Evolutionary conservation across 768 basidiomycete species (phyloP).

Genomic region (Krasilnikovozyma curviuscula): DNA sequence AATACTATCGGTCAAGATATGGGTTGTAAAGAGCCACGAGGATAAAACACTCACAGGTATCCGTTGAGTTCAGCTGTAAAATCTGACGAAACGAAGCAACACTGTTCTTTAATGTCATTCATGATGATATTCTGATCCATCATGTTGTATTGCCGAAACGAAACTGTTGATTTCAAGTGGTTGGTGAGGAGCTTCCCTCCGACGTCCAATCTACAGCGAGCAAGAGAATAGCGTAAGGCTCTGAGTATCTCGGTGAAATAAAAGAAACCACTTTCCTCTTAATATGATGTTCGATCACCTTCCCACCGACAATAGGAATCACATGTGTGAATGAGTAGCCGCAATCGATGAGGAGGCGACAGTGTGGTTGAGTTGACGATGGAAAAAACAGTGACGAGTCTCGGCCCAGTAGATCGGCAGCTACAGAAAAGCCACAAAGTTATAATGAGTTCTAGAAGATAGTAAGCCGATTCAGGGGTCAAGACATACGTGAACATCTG

Average conservation of each 20-base stretch:
- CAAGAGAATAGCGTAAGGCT: not conserved
- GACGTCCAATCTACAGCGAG: conserved; percentile 59
- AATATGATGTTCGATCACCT: conserved; percentile 59
- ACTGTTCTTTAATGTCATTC: conserved; percentile 76
- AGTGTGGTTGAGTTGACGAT: conserved; percentile 41
- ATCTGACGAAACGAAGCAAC: conserved; percentile 58
- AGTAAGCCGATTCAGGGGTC: conserved; percentile 8
- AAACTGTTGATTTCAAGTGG: conserved; percentile 79
- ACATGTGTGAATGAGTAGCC: conserved; percentile 92
- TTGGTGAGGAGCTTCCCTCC: conserved; percentile 92
- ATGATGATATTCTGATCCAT: conserved; percentile 91
- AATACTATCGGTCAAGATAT: not conserved
- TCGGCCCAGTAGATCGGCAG: no score
- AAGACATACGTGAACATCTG: conserved; percentile 54
- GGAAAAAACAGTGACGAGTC: not conserved
- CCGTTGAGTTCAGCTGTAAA: conserved; percentile 55
- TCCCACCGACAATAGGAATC: conserved; percentile 56
- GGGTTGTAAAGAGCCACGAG: not conserved
- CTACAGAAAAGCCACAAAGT: no score
- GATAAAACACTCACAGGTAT: conserved; percentile 43
- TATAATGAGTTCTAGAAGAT: no score
- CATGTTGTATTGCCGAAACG: conserved; percentile 95
- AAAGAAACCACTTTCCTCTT: conserved; percentile 39
- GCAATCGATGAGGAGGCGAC: conserved; percentile 62
- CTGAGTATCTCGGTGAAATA: not conserved